phyloP scores from a whole-genome alignment of 2,329 filamentous ascomycete genomes.

The Aphanoascus verrucosus region DNA sequence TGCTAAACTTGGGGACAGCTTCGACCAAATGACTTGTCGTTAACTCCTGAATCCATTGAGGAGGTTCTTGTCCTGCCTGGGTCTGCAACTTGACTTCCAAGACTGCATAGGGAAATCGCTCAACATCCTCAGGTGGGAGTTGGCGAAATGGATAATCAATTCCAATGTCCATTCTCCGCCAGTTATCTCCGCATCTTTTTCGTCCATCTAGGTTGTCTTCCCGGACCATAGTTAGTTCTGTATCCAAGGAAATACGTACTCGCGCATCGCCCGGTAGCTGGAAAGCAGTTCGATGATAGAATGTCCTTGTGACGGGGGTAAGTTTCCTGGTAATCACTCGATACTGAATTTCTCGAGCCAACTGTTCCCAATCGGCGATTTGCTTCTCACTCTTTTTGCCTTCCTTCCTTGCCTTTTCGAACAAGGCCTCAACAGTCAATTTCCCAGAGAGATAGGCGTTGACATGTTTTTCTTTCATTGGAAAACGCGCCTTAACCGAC shows the following conservation, averaged over 20 bases:
- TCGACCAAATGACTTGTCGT: slow-evolving; percentile 91
- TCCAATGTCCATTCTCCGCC: slow-evolving; percentile 94
- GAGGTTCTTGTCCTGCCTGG: slow-evolving; percentile 85
- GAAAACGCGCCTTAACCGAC: slow-evolving; percentile 93
- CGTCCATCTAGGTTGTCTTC: slow-evolving; percentile 88
- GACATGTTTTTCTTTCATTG: slow-evolving; percentile 93
- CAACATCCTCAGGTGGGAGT: slow-evolving; percentile 70
- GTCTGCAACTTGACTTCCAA: slow-evolving; percentile 97
- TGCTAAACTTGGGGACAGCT: slow-evolving; percentile 98
- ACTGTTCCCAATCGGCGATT: slow-evolving; percentile 76
- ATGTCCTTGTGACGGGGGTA: slow-evolving; percentile 80
- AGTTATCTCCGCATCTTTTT: slow-evolving; percentile 70
- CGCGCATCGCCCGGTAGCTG: slow-evolving; percentile 92
- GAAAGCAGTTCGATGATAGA: slow-evolving; percentile 97
- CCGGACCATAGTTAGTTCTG: slow-evolving; percentile 85
- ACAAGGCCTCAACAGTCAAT: slow-evolving; percentile 75
- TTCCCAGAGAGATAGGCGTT: slow-evolving; percentile 80
- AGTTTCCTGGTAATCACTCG: slow-evolving; percentile 79
- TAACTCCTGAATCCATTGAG: slow-evolving; percentile 90
- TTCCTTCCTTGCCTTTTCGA: slow-evolving; percentile 91
- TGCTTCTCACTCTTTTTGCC: slow-evolving; percentile 88
- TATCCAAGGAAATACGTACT: slow-evolving; percentile 93
- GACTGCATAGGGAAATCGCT: slow-evolving; percentile 89
- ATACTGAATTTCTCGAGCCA: slow-evolving; percentile 89
- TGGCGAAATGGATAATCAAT: slow-evolving; percentile 93